These are phyloP conservation scores for Trichosporon inkin DNA, from an alignment of 1,284 basidiomycete genomes.

Conservation along the genomic window DNA sequence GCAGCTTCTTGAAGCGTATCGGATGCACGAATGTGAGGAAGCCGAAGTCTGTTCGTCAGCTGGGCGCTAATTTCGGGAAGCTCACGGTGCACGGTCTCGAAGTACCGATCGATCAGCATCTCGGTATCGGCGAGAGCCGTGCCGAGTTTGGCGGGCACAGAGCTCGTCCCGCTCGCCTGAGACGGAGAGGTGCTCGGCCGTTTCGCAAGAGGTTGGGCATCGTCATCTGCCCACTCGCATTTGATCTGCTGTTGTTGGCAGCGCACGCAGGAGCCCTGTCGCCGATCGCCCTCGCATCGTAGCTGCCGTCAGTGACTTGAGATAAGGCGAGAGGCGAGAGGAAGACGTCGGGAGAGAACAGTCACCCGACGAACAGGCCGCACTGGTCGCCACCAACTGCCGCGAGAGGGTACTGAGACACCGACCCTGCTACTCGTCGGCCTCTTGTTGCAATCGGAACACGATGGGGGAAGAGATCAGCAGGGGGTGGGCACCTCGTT, in stretches of 20 bases:
- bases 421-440: no score
- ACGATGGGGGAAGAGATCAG: no score
- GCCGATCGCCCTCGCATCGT: slow-evolving; percentile 10
- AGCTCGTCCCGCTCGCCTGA: background rate
- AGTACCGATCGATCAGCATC: slow-evolving; percentile 17
- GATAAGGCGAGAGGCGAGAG: no score
- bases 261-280: slow-evolving; percentile 8
- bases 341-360: no score
- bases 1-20: slow-evolving; percentile 17
- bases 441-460: no score
- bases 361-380: no score
- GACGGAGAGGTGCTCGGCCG: background rate
- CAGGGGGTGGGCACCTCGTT: no score
- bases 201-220: background rate
- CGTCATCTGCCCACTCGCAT: slow-evolving; percentile 8
- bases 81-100: slow-evolving; percentile 23
- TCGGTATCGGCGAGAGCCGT: slow-evolving; percentile 7
- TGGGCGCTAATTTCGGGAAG: background rate
- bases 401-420: no score
- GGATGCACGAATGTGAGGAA: slow-evolving; percentile 24
- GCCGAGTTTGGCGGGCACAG: background rate
- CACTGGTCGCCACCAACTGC: no score
- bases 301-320: slow-evolving; percentile 5
- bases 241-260: slow-evolving; percentile 6
- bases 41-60: slow-evolving; percentile 18